Percentiles rank a stretch among this genome's conserved stretches.
Conservation (phyloP, 352 stramenopile species). For the Thalassiosira gravida region DNA sequence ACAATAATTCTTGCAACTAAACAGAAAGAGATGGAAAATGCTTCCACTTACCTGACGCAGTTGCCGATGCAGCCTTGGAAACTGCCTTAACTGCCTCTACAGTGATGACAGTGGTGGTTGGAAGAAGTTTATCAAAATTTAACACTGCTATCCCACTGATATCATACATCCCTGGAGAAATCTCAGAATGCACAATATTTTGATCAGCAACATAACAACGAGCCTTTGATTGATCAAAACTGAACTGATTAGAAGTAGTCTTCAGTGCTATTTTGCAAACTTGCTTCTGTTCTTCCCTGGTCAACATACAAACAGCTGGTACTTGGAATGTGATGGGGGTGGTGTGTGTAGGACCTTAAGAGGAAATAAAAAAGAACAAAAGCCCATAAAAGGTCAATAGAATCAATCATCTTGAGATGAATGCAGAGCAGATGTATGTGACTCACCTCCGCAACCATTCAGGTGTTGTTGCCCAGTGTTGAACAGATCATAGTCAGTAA, state of each 20-base stretch:
- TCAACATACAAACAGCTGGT: conserved; percentile 5
- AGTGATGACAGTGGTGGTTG: not conserved
- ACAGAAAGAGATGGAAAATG: no score
- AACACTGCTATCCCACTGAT: conserved; percentile 32
- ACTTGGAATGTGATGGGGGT: conserved; percentile 3
- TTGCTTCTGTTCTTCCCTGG: conserved; percentile 12
- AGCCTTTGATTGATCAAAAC: conserved; percentile 2
- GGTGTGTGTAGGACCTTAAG: not conserved
- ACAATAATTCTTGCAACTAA: no score
- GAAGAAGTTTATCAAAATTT: conserved; percentile 42
- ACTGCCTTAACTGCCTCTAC: conserved; percentile 22
- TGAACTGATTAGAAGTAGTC: not conserved
- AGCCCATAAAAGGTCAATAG: no score
- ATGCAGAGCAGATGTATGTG: no score
- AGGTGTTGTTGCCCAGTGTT: conserved; percentile 29
- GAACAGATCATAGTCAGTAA: conserved; percentile 55
- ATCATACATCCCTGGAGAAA: conserved; percentile 38
- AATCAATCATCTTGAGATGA: no score
- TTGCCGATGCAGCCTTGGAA: conserved; percentile 24
- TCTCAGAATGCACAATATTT: conserved; percentile 24
- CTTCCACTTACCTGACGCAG: conserved; percentile 33
- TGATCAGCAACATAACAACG: conserved; percentile 11
- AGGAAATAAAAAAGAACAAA: no score
- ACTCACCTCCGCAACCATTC: conserved; percentile 45
- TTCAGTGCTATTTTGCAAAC: conserved; percentile 5